These are phyloP conservation scores for Candida sp. DNA, from an alignment of 1,139 yeast species.

Conservation along the genomic window DNA sequence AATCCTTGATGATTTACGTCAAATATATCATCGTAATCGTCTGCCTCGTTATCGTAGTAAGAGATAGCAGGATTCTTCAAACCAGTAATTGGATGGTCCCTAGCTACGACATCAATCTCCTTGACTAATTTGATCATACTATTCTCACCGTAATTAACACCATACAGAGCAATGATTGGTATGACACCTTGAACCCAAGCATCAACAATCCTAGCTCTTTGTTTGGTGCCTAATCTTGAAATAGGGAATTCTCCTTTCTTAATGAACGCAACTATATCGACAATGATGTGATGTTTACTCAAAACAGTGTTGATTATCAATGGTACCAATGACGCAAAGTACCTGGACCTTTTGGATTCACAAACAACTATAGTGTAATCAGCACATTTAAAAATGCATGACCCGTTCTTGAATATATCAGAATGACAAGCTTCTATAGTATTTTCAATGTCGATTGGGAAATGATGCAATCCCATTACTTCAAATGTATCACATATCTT, in stretches of 20 bases:
- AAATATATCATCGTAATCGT: slow-evolving; percentile 25
- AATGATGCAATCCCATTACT: slow-evolving; percentile 86
- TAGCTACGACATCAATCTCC: slow-evolving; percentile 44
- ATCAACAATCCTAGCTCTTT: slow-evolving; percentile 66
- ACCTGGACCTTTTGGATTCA: slow-evolving; percentile 53
- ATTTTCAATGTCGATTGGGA: slow-evolving; percentile 79
- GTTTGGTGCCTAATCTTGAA: slow-evolving; percentile 72
- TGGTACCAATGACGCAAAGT: slow-evolving; percentile 76
- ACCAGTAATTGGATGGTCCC: slow-evolving; percentile 42
- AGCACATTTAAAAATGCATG: slow-evolving; percentile 79
- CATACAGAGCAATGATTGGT: slow-evolving; percentile 41
- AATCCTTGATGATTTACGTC: slow-evolving; percentile 28
- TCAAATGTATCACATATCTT: slow-evolving; percentile 88
- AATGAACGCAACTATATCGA: slow-evolving; percentile 83
- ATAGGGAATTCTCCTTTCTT: slow-evolving; percentile 62
- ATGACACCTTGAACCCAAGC: slow-evolving; percentile 51
- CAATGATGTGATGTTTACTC: slow-evolving; percentile 78
- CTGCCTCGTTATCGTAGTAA: slow-evolving; percentile 33
- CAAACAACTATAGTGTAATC: slow-evolving; percentile 79
- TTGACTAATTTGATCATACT: slow-evolving; percentile 53
- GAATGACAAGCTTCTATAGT: slow-evolving; percentile 69
- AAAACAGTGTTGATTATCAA: slow-evolving; percentile 75
- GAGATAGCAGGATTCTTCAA: slow-evolving; percentile 43
- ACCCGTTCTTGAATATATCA: slow-evolving; percentile 54
- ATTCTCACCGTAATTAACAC: slow-evolving; percentile 65